phyloP scores from a whole-genome alignment of 2,329 filamentous ascomycete species.

The Coniochaeta sp. region DNA sequence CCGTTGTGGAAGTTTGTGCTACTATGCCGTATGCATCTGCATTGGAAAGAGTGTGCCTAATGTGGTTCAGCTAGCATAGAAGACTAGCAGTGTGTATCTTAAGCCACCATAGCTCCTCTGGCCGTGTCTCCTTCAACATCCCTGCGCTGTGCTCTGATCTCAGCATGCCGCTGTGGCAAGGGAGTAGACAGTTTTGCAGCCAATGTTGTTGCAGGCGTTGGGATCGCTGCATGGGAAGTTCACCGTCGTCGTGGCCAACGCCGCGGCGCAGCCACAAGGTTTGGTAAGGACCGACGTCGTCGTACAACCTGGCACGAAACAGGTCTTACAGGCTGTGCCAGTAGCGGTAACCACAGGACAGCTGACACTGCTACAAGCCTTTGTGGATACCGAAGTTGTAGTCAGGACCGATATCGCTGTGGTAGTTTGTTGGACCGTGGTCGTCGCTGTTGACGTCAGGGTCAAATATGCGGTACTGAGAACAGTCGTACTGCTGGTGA shows the following conservation, averaged over 20 bases:
- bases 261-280: conserved; percentile 11
- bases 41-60: too few relatives aligned
- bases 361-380: conserved; percentile 7
- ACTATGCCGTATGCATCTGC: too few relatives aligned
- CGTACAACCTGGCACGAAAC: conserved; percentile 16
- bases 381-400: background rate
- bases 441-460: background rate
- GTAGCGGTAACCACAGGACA: conserved; percentile 16
- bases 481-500: background rate
- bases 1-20: too few relatives aligned
- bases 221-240: conserved; percentile 15
- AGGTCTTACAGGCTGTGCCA: conserved; percentile 14
- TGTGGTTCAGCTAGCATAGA: too few relatives aligned
- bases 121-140: background rate
- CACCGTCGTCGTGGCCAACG: conserved; percentile 14
- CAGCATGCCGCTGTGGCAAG: conserved; percentile 8
- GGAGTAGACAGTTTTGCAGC: conserved; percentile 18
- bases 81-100: too few relatives aligned
- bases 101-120: too few relatives aligned
- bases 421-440: conserved; percentile 2
- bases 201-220: conserved; percentile 17
- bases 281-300: conserved; percentile 10
- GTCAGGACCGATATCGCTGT: conserved; percentile 6
- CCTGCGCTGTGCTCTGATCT: background rate
- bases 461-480: background rate